phyloP scores from a whole-genome alignment of 179 eudicot genomes.

The Carnegiea gigantea region DNA sequence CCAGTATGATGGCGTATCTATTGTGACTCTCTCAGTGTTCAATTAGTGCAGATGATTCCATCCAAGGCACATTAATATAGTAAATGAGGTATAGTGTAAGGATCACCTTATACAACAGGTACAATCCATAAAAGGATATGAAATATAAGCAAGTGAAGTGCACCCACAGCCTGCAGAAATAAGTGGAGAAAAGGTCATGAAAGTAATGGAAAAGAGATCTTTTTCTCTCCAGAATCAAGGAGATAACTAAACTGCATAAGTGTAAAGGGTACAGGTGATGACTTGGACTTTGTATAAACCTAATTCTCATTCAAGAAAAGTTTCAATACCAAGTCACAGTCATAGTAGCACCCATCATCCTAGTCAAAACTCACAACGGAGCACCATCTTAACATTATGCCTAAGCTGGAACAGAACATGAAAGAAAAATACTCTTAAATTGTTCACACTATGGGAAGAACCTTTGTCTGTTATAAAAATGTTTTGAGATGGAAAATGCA shows the following conservation, averaged over 20 bases:
- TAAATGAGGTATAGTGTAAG: constrained; percentile 16
- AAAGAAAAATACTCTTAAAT: background rate
- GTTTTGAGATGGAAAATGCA: background rate
- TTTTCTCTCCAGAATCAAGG: background rate
- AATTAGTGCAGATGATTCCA: constrained; percentile 9
- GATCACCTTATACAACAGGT: constrained; percentile 76
- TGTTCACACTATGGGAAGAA: background rate
- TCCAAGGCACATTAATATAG: constrained; percentile 6
- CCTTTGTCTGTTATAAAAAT: background rate
- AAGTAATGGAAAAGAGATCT: constrained; percentile 3
- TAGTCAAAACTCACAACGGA: background rate
- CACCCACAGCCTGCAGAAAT: constrained; percentile 87
- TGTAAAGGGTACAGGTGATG: background rate
- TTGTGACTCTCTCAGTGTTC: background rate
- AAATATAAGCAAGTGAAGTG: constrained; percentile 86
- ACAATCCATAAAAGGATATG: constrained; percentile 69
- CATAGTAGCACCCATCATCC: background rate
- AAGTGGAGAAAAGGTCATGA: constrained; percentile 17
- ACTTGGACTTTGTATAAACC: background rate
- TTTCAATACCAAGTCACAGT: background rate
- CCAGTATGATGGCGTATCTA: background rate
- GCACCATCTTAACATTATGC: background rate
- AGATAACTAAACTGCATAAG: constrained; percentile 11
- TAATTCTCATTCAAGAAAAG: background rate
- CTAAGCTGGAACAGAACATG: background rate